Conservation (phyloP, 1,139 yeast genomes). For the Yamadazyma blattariae region DNA sequence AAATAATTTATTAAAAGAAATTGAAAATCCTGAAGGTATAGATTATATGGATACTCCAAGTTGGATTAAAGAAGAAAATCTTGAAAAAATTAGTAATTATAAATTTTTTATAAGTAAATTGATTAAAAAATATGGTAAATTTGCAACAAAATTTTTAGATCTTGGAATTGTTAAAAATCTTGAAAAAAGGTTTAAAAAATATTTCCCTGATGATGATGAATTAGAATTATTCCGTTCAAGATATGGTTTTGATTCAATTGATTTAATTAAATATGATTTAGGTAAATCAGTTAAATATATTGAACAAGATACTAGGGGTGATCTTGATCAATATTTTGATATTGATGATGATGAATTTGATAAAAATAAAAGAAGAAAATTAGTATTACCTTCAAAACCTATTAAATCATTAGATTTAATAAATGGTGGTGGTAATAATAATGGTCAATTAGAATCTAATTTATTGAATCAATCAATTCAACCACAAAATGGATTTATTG, state of each 20-base stretch:
- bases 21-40: conserved; percentile 23
- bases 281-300: conserved; percentile 20
- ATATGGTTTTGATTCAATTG: conserved; percentile 39
- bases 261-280: conserved; percentile 47
- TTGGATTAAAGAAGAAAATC: conserved; percentile 22
- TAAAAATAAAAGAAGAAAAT: conserved; percentile 21
- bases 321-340: conserved; percentile 13
- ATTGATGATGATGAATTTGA: conserved; percentile 20
- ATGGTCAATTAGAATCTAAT: not conserved
- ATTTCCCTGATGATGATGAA: conserved; percentile 60
- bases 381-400: conserved; percentile 13
- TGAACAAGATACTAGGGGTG: conserved; percentile 8
- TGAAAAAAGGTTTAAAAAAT: conserved; percentile 62
- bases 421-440: too few relatives aligned
- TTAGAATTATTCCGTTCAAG: conserved; percentile 42
- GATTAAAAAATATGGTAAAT: conserved; percentile 25
- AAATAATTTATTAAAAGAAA: conserved; percentile 36
- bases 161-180: conserved; percentile 63
- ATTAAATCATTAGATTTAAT: conserved; percentile 8
- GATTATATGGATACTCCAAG: conserved; percentile 19
- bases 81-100: conserved; percentile 21
- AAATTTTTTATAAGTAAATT: conserved; percentile 23
- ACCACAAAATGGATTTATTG: conserved; percentile 29
- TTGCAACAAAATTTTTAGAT: conserved; percentile 54
- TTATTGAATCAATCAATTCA: not conserved